Evolutionary conservation across 768 basidiomycete species (phyloP).

Genomic region (Dictyophora rubrovolvata): DNA sequence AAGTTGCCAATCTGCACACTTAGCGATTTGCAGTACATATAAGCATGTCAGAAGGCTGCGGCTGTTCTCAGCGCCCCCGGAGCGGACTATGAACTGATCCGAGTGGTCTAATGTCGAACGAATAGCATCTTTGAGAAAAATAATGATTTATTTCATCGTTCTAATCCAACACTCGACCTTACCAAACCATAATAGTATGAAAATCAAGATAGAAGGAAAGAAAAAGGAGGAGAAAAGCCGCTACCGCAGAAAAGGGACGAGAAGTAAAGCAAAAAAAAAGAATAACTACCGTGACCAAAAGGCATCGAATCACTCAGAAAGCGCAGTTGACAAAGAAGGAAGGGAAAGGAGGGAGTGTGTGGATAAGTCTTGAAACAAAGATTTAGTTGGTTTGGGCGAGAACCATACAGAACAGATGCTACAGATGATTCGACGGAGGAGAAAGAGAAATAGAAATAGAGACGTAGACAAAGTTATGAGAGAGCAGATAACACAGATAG

Average conservation of each 20-base stretch:
- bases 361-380: constrained; percentile 4
- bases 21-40: too few relatives aligned
- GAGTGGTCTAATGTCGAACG: too few relatives aligned
- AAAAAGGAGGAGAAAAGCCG: constrained; percentile 6
- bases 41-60: too few relatives aligned
- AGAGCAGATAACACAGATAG: constrained; percentile 6
- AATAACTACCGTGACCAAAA: not conserved
- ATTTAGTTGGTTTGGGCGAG: not conserved
- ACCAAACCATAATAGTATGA: not conserved
- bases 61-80: too few relatives aligned
- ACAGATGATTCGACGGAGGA: constrained; percentile 5
- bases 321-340: not conserved
- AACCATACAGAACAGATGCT: constrained; percentile 8
- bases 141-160: not conserved
- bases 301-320: not conserved
- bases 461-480: not conserved
- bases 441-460: not conserved
- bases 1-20: too few relatives aligned
- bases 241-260: not conserved
- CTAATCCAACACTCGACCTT: not conserved
- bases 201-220: not conserved
- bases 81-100: too few relatives aligned
- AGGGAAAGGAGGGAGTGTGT: not conserved
- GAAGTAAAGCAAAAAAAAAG: constrained; percentile 5
- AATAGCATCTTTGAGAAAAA: not conserved